A percentile compares a stretch with the other conserved stretches of the same genome.
phyloP scores from a whole-genome alignment of 352 stramenopile genomes.

The Phytopythium montanum region DNA sequence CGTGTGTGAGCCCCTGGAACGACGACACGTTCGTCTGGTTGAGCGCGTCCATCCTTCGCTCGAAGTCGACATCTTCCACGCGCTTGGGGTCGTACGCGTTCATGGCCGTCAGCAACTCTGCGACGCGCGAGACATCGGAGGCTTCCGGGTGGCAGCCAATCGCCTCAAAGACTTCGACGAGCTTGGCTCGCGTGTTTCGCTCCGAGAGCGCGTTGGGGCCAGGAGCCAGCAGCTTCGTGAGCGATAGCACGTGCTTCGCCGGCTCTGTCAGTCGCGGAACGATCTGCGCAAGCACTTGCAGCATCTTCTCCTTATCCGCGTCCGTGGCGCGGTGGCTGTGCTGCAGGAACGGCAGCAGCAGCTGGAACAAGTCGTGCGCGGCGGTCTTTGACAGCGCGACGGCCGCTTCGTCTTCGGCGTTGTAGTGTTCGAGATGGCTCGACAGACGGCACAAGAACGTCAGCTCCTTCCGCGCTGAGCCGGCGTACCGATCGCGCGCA shows the following conservation, averaged over 20 bases:
- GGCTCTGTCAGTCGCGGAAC: slow-evolving; percentile 70
- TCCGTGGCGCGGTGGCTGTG: slow-evolving; percentile 74
- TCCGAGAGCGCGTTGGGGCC: slow-evolving; percentile 73
- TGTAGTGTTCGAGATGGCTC: slow-evolving; percentile 46
- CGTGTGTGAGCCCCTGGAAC: slow-evolving; percentile 59
- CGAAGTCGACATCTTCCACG: slow-evolving; percentile 84
- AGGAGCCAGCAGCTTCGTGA: slow-evolving; percentile 74
- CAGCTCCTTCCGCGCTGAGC: slow-evolving; percentile 80
- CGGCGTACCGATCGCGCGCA: slow-evolving; percentile 65
- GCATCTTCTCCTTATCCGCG: slow-evolving; percentile 79
- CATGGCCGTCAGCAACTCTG: slow-evolving; percentile 41
- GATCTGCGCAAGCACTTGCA: slow-evolving; percentile 70
- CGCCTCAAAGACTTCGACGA: slow-evolving; percentile 69
- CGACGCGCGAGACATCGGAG: slow-evolving; percentile 32
- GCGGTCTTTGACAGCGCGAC: slow-evolving; percentile 11
- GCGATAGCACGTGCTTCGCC: slow-evolving; percentile 67
- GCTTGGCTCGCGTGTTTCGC: slow-evolving; percentile 46
- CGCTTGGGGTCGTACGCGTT: slow-evolving; percentile 80
- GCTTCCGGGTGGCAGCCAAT: slow-evolving; percentile 43
- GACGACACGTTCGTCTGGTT: slow-evolving; percentile 55
- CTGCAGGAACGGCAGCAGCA: slow-evolving; percentile 80
- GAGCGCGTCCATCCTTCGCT: slow-evolving; percentile 72
- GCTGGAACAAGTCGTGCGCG: slow-evolving; percentile 80
- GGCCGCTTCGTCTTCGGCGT: slow-evolving; percentile 16
- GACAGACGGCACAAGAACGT: slow-evolving; percentile 77